These are phyloP conservation scores for Cystobasidium onofrii DNA, from an alignment of 768 basidiomycete genomes.

Conservation along the genomic window DNA sequence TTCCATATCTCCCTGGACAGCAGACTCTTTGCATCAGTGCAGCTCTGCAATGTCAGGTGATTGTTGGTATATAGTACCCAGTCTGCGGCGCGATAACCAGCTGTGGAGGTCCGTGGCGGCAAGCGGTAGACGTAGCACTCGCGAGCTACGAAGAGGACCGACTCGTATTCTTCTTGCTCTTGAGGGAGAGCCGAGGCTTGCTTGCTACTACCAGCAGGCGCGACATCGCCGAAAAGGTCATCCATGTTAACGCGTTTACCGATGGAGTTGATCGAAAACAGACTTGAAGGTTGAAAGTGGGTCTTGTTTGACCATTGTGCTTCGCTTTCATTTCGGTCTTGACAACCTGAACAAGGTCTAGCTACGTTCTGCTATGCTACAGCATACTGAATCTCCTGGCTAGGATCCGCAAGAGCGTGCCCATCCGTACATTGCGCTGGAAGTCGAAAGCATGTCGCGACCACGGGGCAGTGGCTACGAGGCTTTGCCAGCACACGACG, in stretches of 20 bases:
- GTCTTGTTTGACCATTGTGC: background rate
- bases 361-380: background rate
- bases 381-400: background rate
- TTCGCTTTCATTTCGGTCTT: background rate
- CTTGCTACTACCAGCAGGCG: slow-evolving; percentile 49
- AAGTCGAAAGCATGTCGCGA: background rate
- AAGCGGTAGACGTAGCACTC: slow-evolving; percentile 34
- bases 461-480: slow-evolving; percentile 16
- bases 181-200: slow-evolving; percentile 62
- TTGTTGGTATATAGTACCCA: slow-evolving; percentile 18
- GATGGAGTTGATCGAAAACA: background rate
- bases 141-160: slow-evolving; percentile 32
- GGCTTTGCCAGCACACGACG: slow-evolving; percentile 25
- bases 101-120: slow-evolving; percentile 38
- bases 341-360: background rate
- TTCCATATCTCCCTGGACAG: slow-evolving; percentile 31
- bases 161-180: slow-evolving; percentile 30
- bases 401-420: background rate
- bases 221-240: slow-evolving; percentile 27
- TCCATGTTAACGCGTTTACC: slow-evolving; percentile 1
- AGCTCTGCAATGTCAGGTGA: no score
- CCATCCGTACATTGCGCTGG: background rate
- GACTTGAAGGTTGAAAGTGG: background rate
- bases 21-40: background rate
- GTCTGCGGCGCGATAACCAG: slow-evolving; percentile 39